phyloP scores from a whole-genome alignment of 2,329 filamentous ascomycete species.

The Chaetoscypha palmicola region DNA sequence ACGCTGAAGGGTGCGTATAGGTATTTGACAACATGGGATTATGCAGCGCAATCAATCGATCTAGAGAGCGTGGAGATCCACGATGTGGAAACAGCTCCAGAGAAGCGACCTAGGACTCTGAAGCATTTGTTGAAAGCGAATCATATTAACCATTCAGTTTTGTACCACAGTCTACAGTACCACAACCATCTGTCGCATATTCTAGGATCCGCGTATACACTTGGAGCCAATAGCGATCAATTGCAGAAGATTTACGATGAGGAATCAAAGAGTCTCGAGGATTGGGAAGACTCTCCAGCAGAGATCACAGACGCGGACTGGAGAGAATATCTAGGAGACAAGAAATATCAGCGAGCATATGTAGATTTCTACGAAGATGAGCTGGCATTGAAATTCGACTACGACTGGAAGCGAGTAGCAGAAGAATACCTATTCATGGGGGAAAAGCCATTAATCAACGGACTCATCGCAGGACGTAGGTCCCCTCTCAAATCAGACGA shows the following conservation, averaged over 20 bases:
- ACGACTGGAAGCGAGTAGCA: slow-evolving; percentile 77
- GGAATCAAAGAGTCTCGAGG: slow-evolving; percentile 63
- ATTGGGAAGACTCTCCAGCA: slow-evolving; percentile 76
- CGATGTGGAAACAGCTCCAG: slow-evolving; percentile 70
- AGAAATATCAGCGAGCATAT: slow-evolving; percentile 78
- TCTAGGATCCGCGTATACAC: slow-evolving; percentile 75
- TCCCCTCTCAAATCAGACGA: slow-evolving; percentile 28
- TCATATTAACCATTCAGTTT: slow-evolving; percentile 79
- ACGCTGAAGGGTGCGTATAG: slow-evolving; percentile 34
- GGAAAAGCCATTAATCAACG: slow-evolving; percentile 72
- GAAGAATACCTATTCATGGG: slow-evolving; percentile 69
- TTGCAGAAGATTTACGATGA: slow-evolving; percentile 75
- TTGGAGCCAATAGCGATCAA: slow-evolving; percentile 68
- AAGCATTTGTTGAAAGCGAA: slow-evolving; percentile 90
- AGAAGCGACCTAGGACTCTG: slow-evolving; percentile 73
- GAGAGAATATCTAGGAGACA: slow-evolving; percentile 74
- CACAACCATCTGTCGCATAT: slow-evolving; percentile 82
- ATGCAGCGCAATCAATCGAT: slow-evolving; percentile 37
- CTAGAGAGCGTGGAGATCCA: slow-evolving; percentile 66
- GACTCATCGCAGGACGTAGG: slow-evolving; percentile 71
- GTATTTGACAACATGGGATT: slow-evolving; percentile 27
- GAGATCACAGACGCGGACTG: slow-evolving; percentile 82
- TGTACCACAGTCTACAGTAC: slow-evolving; percentile 67
- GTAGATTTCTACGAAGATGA: slow-evolving; percentile 95
- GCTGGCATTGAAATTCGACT: slow-evolving; percentile 60